These are phyloP conservation scores for Psilocybe tampanensis DNA, from an alignment of 768 basidiomycete genomes.

Conservation along the genomic window DNA sequence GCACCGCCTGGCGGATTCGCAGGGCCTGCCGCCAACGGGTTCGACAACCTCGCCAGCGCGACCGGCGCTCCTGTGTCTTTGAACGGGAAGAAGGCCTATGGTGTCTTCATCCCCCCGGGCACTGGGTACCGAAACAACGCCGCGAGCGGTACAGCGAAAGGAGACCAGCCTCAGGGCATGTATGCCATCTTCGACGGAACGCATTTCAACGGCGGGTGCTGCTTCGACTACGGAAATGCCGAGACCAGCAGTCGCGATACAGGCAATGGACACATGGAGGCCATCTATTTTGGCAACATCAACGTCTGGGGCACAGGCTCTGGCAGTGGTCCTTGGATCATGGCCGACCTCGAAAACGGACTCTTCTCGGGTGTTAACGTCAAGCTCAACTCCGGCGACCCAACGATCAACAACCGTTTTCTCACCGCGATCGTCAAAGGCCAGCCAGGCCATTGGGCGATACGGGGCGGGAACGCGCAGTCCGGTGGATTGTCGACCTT, in stretches of 20 bases:
- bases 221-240: slow-evolving; percentile 16
- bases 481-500: slow-evolving; percentile 7
- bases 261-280: slow-evolving; percentile 13
- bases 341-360: slow-evolving; percentile 14
- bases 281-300: slow-evolving; percentile 6
- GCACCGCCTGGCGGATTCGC: slow-evolving; percentile 10
- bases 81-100: slow-evolving; percentile 14
- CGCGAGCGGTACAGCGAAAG: slow-evolving; percentile 9
- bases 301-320: slow-evolving; percentile 8
- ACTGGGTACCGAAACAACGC: slow-evolving; percentile 16
- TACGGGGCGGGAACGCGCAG: slow-evolving; percentile 10
- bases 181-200: slow-evolving; percentile 15
- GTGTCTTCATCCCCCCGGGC: slow-evolving; percentile 14
- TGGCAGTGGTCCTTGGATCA: slow-evolving; percentile 14
- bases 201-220: slow-evolving; percentile 13
- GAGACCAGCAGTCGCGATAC: slow-evolving; percentile 11
- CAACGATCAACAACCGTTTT: slow-evolving; percentile 6
- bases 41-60: slow-evolving; percentile 13
- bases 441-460: slow-evolving; percentile 3
- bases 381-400: slow-evolving; percentile 5
- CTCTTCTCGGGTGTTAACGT: slow-evolving; percentile 10
- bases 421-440: slow-evolving; percentile 13
- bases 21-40: slow-evolving; percentile 9
- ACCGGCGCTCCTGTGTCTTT: slow-evolving; percentile 12
- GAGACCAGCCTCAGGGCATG: slow-evolving; percentile 11